Conservation (phyloP, 441 rosid species). For the Populus hybrid region DNA sequence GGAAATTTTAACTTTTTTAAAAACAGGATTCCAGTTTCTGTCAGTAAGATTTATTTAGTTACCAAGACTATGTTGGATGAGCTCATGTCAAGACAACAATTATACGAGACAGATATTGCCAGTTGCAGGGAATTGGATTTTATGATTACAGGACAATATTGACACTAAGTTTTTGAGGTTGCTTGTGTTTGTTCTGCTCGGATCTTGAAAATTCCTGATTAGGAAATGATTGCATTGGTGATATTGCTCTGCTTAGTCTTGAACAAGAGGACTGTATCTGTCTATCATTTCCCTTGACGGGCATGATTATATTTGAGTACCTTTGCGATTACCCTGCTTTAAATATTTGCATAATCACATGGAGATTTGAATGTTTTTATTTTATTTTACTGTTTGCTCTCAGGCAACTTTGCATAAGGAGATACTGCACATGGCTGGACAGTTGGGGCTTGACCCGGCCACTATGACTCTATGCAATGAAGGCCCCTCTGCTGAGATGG, state of each 20-base stretch:
- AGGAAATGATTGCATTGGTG: not conserved
- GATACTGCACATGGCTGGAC: slow-evolving; percentile 95
- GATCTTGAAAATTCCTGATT: not conserved
- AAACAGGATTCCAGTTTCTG: not conserved
- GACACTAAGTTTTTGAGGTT: not conserved
- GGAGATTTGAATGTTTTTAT: not conserved
- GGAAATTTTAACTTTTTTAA: not conserved
- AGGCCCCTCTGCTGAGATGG: slow-evolving; percentile 66
- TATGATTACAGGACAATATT: not conserved
- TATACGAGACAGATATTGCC: not conserved
- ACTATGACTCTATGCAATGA: slow-evolving; percentile 65
- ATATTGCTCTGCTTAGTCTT: not conserved
- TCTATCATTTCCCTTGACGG: not conserved
- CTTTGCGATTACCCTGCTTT: not conserved
- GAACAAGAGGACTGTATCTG: not conserved
- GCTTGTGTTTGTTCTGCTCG: not conserved
- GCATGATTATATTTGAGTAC: not conserved
- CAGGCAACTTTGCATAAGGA: slow-evolving; percentile 90
- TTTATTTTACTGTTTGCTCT: slow-evolving; percentile 9
- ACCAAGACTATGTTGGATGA: not conserved
- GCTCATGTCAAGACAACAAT: not conserved
- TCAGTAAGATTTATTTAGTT: not conserved
- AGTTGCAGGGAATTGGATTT: not conserved
- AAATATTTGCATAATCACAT: not conserved
- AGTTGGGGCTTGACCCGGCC: slow-evolving; percentile 91